These are phyloP conservation scores for Aureobasidium sp. DNA, from an alignment of 2,329 filamentous ascomycete genomes.

Conservation along the genomic window DNA sequence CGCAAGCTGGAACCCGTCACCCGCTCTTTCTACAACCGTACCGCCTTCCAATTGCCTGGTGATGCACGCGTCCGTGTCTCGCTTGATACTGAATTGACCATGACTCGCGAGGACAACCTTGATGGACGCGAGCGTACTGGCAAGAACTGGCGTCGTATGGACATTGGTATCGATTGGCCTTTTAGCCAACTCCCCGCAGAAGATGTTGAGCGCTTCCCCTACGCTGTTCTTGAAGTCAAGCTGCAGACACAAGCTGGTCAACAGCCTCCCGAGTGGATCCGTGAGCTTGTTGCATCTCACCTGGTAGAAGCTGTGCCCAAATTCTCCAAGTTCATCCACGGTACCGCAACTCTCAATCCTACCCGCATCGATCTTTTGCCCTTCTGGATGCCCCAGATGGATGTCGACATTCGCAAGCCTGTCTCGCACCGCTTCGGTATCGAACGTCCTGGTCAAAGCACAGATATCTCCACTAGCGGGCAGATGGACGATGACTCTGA, in stretches of 20 bases:
- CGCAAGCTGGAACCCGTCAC: conserved; percentile 82
- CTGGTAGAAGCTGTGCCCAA: conserved; percentile 98
- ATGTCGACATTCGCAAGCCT: conserved; percentile 92
- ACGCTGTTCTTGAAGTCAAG: conserved; percentile 94
- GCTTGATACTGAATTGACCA: conserved; percentile 88
- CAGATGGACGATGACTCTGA: conserved; percentile 69
- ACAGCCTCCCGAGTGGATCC: conserved; percentile 93
- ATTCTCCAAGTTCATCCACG: conserved; percentile 98
- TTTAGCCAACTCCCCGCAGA: conserved; percentile 79
- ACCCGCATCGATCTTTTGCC: conserved; percentile 80
- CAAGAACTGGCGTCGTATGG: conserved; percentile 91
- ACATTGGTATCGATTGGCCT: conserved; percentile 93
- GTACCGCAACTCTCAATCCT: conserved; percentile 79
- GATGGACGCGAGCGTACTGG: conserved; percentile 69
- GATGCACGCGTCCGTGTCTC: conserved; percentile 95
- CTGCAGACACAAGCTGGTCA: conserved; percentile 92
- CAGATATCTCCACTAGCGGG: conserved; percentile 67
- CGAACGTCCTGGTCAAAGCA: conserved; percentile 64
- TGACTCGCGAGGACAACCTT: conserved; percentile 91
- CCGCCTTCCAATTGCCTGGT: conserved; percentile 92
- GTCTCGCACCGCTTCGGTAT: conserved; percentile 85
- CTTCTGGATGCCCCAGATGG: conserved; percentile 98
- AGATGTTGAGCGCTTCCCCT: conserved; percentile 87
- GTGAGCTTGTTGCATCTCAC: conserved; percentile 84
- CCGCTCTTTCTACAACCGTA: conserved; percentile 95